Evolutionary conservation across 2,329 filamentous ascomycete genomes (phyloP), one percentile per base, ranked within the genome.

Genomic region (Lachnellula arida): DNA sequence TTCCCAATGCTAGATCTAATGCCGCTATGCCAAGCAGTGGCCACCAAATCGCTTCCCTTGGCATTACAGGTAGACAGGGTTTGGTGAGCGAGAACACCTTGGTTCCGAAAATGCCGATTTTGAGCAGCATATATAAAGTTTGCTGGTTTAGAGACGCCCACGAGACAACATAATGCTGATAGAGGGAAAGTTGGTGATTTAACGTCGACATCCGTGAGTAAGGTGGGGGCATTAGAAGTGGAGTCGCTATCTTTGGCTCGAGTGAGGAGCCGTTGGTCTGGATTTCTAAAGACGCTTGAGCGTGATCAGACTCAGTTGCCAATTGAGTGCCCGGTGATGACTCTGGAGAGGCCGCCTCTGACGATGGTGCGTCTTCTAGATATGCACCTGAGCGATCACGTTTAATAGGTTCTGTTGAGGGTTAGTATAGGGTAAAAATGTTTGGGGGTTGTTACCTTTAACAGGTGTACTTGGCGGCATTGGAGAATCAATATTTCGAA

Each of bases 51-150:
- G 80, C 80, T 9, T 82, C 75, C 49, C 80, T 85, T 12, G 83
- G 78, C 46, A 85, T 83, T 54, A 85, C 85, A 0, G 91, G 91
- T 68, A 84, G 84, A 69, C 91, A 96, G 1, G 86, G 81, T 49
- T 81, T 77, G 2, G 81, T 78, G 8, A 94, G 73, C 0, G 83
- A 82, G 11, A 80, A 73, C 9, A 91, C 73, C 70, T 96, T 96
- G 49, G 80, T 62, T 4, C 87, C 69, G 63, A 96, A 92, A 0
- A 92, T 64, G 1, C 71, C 63, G 3, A 89, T 71, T 48, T 85
- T 85, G 15, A 80, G 61, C 3, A 74, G 51, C 49, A 71, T 69
- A 70, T 71, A 65, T 60, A 71, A 61, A 5, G 66, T 64, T 22
- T 67, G 68, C 6, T 61, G 63, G 60, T 74, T 70, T 35, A 56